Evolutionary conservation across 2,329 filamentous ascomycete genomes (phyloP).

Genomic region (Hypoxylon sp.): DNA sequence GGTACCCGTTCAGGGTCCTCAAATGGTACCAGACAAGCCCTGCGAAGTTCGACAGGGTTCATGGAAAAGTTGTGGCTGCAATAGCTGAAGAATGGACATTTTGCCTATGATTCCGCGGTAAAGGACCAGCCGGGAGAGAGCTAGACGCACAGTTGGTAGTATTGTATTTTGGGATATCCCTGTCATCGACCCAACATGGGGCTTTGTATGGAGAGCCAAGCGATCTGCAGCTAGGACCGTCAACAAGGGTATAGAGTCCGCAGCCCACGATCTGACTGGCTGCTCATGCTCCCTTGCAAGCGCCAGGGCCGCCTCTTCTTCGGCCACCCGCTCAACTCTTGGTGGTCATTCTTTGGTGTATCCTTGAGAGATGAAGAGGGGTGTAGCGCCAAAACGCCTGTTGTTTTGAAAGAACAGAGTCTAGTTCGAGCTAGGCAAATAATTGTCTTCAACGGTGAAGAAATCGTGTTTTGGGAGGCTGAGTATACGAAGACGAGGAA

Average conservation of each 20-base stretch:
- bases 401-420: slow-evolving; percentile 44
- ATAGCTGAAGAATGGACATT: slow-evolving; percentile 32
- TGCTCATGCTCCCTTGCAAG: slow-evolving; percentile 48
- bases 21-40: slow-evolving; percentile 38
- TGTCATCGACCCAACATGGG: slow-evolving; percentile 46
- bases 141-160: slow-evolving; percentile 43
- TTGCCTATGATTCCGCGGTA: slow-evolving; percentile 39
- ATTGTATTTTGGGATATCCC: slow-evolving; percentile 34
- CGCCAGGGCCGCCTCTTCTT: slow-evolving; percentile 51
- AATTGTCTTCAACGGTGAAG: slow-evolving; percentile 17
- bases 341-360: slow-evolving; percentile 42
- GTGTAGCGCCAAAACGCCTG: slow-evolving; percentile 49
- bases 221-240: slow-evolving; percentile 53
- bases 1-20: slow-evolving; percentile 41
- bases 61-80: slow-evolving; percentile 14
- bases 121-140: slow-evolving; percentile 25
- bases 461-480: slow-evolving; percentile 24
- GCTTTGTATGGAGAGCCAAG: slow-evolving; percentile 48
- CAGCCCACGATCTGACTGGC: slow-evolving; percentile 45
- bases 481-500: slow-evolving; percentile 11
- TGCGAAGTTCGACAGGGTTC: slow-evolving; percentile 28
- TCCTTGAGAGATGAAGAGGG: slow-evolving; percentile 40
- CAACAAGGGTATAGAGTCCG: slow-evolving; percentile 40
- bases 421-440: slow-evolving; percentile 21
- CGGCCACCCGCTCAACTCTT: slow-evolving; percentile 46